A percentile compares a stretch with the other conserved stretches of the same genome.
These are phyloP conservation scores for Capronia epimyces DNA, from an alignment of 2,329 filamentous ascomycete species.

Conservation along the genomic window DNA sequence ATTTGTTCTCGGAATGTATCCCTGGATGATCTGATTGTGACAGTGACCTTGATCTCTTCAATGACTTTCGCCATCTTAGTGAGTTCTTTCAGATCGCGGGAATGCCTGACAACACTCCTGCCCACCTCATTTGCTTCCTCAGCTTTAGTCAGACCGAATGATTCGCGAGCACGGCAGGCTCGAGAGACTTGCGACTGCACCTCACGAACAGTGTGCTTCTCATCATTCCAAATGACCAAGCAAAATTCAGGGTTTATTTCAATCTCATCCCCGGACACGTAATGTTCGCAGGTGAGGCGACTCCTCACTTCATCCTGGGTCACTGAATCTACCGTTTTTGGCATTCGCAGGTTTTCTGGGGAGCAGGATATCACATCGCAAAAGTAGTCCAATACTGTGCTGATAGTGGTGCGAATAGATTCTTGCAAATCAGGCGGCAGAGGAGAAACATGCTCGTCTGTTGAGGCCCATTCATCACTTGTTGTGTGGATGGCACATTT, in stretches of 20 bases:
- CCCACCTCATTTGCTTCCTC: slow-evolving; percentile 86
- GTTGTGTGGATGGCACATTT: slow-evolving; percentile 90
- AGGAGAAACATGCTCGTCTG: slow-evolving; percentile 47
- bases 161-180: slow-evolving; percentile 69
- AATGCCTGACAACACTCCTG: slow-evolving; percentile 75
- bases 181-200: slow-evolving; percentile 84
- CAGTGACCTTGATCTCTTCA: slow-evolving; percentile 91
- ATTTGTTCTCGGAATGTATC: slow-evolving; percentile 98
- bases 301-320: slow-evolving; percentile 74
- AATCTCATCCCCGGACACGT: slow-evolving; percentile 56
- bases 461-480: slow-evolving; percentile 48
- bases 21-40: slow-evolving; percentile 85
- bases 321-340: slow-evolving; percentile 78
- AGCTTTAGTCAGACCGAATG: slow-evolving; percentile 67
- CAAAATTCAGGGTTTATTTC: slow-evolving; percentile 70
- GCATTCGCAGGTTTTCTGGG: slow-evolving; percentile 82
- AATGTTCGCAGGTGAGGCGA: slow-evolving; percentile 69
- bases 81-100: slow-evolving; percentile 64
- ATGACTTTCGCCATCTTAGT: slow-evolving; percentile 76
- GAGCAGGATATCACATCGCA: slow-evolving; percentile 98
- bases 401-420: slow-evolving; percentile 79
- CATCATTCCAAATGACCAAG: slow-evolving; percentile 91
- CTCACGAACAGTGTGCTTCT: slow-evolving; percentile 93
- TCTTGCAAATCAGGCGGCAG: slow-evolving; percentile 70
- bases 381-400: slow-evolving; percentile 82